A percentile compares a stretch with the other conserved stretches of the same genome.
Evolutionary conservation across 106 monocot species (phyloP).

Genomic region (Gastrodia elata): DNA sequence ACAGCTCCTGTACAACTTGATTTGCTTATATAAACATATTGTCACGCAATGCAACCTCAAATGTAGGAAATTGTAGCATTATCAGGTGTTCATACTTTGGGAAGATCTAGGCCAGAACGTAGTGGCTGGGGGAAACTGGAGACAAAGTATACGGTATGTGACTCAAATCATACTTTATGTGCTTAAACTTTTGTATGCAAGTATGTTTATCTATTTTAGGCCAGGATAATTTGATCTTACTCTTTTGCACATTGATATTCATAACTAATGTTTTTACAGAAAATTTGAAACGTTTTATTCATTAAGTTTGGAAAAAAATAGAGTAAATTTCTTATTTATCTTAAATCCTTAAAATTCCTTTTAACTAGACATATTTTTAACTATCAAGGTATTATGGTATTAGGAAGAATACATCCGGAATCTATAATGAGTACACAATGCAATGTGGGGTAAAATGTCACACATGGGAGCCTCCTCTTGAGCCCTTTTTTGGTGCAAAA

Average conservation of each 20-base stretch:
- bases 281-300: neutral
- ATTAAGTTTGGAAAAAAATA: neutral
- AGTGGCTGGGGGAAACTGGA: slow-evolving; percentile 99
- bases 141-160: slow-evolving; percentile 89
- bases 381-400: too few relatives aligned
- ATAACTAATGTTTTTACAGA: neutral
- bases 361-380: too few relatives aligned
- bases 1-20: neutral
- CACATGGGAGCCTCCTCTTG: too few relatives aligned
- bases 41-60: neutral
- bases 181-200: neutral
- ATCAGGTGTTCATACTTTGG: slow-evolving; percentile 95
- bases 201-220: neutral
- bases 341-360: too few relatives aligned
- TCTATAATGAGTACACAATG: too few relatives aligned
- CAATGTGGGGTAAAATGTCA: too few relatives aligned
- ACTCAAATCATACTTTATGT: neutral
- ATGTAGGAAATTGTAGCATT: slow-evolving; percentile 91
- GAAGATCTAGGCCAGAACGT: slow-evolving; percentile 90
- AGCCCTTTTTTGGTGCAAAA: too few relatives aligned
- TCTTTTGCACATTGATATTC: neutral
- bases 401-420: too few relatives aligned
- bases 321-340: neutral
- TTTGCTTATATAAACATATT: neutral
- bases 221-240: neutral